Evolutionary conservation across 2,329 filamentous ascomycete species (phyloP).

Genomic region (Aspergillus latus): DNA sequence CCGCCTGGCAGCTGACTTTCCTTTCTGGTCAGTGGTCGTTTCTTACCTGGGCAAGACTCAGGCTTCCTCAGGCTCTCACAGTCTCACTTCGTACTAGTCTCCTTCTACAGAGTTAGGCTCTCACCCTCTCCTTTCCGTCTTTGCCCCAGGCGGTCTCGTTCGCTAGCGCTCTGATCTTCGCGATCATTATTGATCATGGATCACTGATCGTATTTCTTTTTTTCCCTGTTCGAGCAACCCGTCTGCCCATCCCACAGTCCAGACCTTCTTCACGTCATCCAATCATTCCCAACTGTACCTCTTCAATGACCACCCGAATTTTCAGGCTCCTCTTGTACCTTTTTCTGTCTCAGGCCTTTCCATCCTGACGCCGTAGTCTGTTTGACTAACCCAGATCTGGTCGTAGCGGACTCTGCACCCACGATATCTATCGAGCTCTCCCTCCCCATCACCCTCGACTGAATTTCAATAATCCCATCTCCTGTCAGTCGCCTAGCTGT

Average conservation of each 20-base stretch:
- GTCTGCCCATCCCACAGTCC: conserved; percentile 19
- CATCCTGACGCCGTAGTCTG: conserved; percentile 5
- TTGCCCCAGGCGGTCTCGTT: conserved; percentile 8
- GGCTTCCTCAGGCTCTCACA: too few species aligned
- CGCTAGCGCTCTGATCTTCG: conserved; percentile 20
- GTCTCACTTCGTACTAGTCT: too few species aligned
- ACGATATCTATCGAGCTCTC: conserved; percentile 13
- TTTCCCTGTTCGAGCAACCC: conserved; percentile 12
- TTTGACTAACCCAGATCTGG: conserved; percentile 7
- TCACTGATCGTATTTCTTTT: conserved; percentile 7
- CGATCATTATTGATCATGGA: neutral
- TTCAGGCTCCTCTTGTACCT: conserved; percentile 1
- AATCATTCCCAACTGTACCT: conserved; percentile 8
- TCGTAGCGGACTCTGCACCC: neutral
- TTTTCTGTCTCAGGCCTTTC: neutral
- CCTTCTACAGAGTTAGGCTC: too few species aligned
- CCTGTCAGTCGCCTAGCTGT: conserved; percentile 4
- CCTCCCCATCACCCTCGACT: conserved; percentile 9
- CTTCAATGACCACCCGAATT: neutral
- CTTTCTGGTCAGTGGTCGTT: neutral
- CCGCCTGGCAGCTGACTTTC: neutral
- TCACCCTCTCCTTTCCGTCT: neutral
- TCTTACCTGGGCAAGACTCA: too few species aligned
- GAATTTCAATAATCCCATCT: conserved; percentile 3
- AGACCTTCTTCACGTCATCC: conserved; percentile 17